Conservation (phyloP, 805 yeast species). For the Kodamaea nitidulidarum region DNA sequence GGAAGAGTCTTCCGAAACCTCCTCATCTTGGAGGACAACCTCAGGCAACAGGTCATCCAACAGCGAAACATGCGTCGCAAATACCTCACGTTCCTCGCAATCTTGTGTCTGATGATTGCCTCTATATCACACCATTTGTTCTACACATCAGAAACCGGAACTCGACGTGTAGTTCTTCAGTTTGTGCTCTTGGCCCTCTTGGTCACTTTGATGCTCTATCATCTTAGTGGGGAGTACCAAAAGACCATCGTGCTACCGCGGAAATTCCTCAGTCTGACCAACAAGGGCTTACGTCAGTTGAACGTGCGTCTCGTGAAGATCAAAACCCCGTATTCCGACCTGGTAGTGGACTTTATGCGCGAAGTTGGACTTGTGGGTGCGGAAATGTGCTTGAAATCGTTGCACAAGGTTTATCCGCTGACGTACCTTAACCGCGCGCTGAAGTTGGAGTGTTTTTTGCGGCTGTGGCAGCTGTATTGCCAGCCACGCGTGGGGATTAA, state of each 20-base stretch:
- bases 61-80: conserved; percentile 64
- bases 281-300: conserved; percentile 82
- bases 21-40: conserved; percentile 77
- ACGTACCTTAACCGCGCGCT: conserved; percentile 28
- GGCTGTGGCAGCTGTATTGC: conserved; percentile 39
- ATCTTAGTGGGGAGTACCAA: conserved; percentile 83
- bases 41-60: conserved; percentile 74
- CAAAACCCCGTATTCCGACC: conserved; percentile 31
- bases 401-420: conserved; percentile 35
- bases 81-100: conserved; percentile 50
- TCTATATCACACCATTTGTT: conserved; percentile 38
- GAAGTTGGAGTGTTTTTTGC: conserved; percentile 36
- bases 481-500: conserved; percentile 65
- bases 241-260: conserved; percentile 82
- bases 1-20: conserved; percentile 79
- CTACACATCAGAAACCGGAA: conserved; percentile 22
- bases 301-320: conserved; percentile 74
- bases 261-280: conserved; percentile 73
- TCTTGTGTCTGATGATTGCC: conserved; percentile 38
- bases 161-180: conserved; percentile 41
- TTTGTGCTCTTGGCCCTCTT: conserved; percentile 57
- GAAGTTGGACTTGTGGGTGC: conserved; percentile 32
- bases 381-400: conserved; percentile 23
- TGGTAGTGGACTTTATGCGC: conserved; percentile 32
- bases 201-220: conserved; percentile 72